Conservation (phyloP, 164 flowering plant genomes). For the Akebia trifoliata region DNA sequence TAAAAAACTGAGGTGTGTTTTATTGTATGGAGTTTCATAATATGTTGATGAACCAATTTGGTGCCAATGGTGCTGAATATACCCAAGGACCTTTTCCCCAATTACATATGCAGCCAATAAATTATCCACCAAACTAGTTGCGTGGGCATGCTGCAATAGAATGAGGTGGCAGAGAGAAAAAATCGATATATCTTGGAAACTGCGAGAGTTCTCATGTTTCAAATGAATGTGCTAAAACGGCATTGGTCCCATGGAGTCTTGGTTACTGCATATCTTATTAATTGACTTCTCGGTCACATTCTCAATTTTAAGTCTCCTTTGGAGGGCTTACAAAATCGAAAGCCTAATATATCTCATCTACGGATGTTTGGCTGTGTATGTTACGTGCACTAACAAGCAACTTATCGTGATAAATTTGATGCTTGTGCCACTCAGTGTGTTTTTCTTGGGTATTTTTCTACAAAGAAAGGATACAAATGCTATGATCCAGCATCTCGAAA, state of each 20-base stretch:
- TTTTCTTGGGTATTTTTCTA: not conserved
- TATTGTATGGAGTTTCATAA: conserved; percentile 6
- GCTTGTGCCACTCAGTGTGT: not conserved
- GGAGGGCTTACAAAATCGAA: not conserved
- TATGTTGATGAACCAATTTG: not conserved
- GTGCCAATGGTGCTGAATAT: not conserved
- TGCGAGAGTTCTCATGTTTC: not conserved
- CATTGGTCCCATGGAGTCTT: no score
- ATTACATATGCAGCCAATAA: not conserved
- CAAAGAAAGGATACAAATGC: not conserved
- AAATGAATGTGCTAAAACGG: not conserved
- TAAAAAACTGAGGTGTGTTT: not conserved
- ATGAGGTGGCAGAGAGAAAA: not conserved
- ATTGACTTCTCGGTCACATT: not conserved
- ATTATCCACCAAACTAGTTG: not conserved
- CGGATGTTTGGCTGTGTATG: not conserved
- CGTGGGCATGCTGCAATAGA: not conserved
- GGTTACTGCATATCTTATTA: no score
- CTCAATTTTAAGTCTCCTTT: not conserved
- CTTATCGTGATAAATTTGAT: not conserved
- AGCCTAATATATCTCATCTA: not conserved
- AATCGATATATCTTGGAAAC: not conserved
- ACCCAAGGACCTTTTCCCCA: not conserved
- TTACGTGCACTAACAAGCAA: not conserved
- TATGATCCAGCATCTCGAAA: not conserved